Base-by-base conservation (phyloP, 345 rosid genomes). In the Excoecaria agallocha region DNA sequence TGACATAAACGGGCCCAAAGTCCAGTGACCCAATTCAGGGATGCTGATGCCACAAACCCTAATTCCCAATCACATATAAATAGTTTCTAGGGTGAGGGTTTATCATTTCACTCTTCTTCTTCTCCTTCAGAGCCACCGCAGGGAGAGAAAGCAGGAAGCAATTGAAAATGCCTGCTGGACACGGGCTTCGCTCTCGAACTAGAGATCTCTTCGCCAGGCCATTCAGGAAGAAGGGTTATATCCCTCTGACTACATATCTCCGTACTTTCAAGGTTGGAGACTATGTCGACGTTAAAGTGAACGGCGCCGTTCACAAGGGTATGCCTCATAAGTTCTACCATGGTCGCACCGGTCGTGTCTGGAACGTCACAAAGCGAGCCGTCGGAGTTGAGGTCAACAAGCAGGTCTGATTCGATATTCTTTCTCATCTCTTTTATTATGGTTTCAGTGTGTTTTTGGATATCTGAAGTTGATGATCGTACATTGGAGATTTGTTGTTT, bases 291-390 rank as follows among this genome's bases (percentile, higher is more conserved):
- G 19, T 90, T 76, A 90, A 90, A 84, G 94, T 88, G 22, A 90
- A 90, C 73, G 94, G 90, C 72, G 92, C 94, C 79, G 69, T 90
- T 66, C 94, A 88, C 77, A 90, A 90, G 86, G 94, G 92, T 43
- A 90, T 90, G 94, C 92, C 94, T 58, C 94, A 90, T 74, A 90
- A 90, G 82, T 90, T 87, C 86, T 90, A 90, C 81, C 94, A 90
- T 51, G 94, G 94, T 7, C 94, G 94, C 58, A 90, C 94, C 8
- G 94, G 94, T 20, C 86, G 84, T 43, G 88, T 90, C 76, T 90
- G 94, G 94, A 90, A 90, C 70, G 89, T 90, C 74, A 90, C 92
- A 78, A 90, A 90, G 77, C 92, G 92, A 52, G 94, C 94, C 76
- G 71, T 90, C 50, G 94, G 94, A 13, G 94, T 90, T 10, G 94